Conservation (phyloP, 73 alveolate species). For the Paramecium bursaria region DNA sequence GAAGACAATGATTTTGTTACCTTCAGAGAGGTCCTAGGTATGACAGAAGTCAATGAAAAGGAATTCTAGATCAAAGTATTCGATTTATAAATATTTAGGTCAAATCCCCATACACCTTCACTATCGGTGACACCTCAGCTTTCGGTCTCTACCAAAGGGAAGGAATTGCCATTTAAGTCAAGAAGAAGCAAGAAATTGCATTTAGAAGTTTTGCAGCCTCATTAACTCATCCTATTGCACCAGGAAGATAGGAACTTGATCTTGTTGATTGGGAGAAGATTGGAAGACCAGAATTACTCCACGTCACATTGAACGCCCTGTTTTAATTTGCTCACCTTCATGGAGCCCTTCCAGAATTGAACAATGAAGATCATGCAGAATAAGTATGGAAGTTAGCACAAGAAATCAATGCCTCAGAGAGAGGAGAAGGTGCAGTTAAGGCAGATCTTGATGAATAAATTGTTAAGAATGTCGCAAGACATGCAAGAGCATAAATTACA, state of each 20-base stretch:
- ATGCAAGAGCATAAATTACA: constrained; percentile 86
- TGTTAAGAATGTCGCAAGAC: constrained; percentile 81
- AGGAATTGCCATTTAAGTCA: constrained; percentile 95
- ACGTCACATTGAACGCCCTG: constrained; percentile 79
- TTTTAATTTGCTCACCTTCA: constrained; percentile 71
- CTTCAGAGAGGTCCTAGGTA: constrained; percentile 98
- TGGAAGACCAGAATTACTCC: constrained; percentile 92
- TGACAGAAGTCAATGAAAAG: constrained; percentile 96
- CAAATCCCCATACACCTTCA: constrained; percentile 82
- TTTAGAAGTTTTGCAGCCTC: constrained; percentile 75
- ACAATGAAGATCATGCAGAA: constrained; percentile 79
- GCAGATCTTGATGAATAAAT: constrained; percentile 86
- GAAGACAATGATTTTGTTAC: constrained; percentile 96
- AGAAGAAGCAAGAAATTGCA: constrained; percentile 78
- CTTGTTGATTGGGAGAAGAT: constrained; percentile 86
- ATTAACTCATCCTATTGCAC: constrained; percentile 81
- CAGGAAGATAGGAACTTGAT: constrained; percentile 80
- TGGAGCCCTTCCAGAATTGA: constrained; percentile 77
- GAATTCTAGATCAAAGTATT: constrained; percentile 77
- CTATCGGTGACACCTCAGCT: constrained; percentile 92
- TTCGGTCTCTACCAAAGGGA: constrained; percentile 91
- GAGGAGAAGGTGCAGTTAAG: constrained; percentile 75
- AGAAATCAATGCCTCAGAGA: constrained; percentile 81
- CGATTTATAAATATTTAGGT: constrained; percentile 68
- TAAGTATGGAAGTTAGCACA: constrained; percentile 75